Evolutionary conservation across 169 alveolate species (phyloP), one percentile per base, ranked within the genome.

Genomic region (Toxoplasma gondii): DNA sequence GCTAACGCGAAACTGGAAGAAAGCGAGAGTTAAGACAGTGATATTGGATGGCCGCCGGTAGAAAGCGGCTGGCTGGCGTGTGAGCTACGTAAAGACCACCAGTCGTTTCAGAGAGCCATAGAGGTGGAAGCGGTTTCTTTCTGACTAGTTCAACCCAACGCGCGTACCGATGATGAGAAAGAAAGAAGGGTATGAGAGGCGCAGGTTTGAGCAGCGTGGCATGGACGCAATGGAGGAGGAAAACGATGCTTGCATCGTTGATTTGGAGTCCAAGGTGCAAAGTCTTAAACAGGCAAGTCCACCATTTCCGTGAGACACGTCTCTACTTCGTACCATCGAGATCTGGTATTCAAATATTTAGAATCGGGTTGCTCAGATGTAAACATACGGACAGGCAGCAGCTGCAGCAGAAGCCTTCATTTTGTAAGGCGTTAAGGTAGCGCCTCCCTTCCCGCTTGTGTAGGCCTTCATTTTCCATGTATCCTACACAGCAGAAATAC

Each of bases 161-260:
- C 58, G 58, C 58, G 58, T 29, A 64, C 88, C 92, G 88, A 92
- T 92, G 95, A 92, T 92, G 95, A 88, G 95, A 31, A 92, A 92
- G 83, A 92, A 92, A 49, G 95, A 69, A 34, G 95, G 93, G 45
- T 58, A 27, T 82, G 95, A 92, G 82, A 39, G 90, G 90, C 84
- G 93, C 27, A 41, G 88, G 67, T 43, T 69, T 31, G 78, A 81
- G 53, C 69, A 92, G 64, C 58, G 41, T 45, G 90, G 70, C 36
- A 29, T 74, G 54, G 95, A 83, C 29, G 38, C 93, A 45, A 54
- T 92, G 45, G 95, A 92, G 70, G 80, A 53, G 34, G 95, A 92
- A 70, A 92, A 92, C 83, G 95, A 92, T 45, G 88, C 95, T 16
- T 92, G 88, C 54, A 92, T 92, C 39, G 93, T 58, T 2, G 95